These are phyloP conservation scores for Sindora glabra DNA, from an alignment of 306 rosid genomes.

Conservation along the genomic window DNA sequence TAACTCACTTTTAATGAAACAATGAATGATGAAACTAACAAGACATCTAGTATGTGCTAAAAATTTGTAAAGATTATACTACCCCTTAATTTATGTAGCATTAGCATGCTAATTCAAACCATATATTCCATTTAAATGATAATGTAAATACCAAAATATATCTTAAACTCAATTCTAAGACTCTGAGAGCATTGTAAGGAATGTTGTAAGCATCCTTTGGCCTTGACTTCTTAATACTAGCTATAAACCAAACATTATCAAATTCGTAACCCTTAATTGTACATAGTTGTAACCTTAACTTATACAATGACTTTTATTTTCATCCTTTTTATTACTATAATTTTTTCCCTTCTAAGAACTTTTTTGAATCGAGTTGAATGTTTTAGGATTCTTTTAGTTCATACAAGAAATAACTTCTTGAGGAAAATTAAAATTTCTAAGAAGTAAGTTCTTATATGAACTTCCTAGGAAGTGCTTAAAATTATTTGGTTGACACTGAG, in stretches of 20 bases:
- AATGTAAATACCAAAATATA: background rate
- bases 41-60: background rate
- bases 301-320: constrained; percentile 46
- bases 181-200: constrained; percentile 27
- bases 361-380: constrained; percentile 41
- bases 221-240: constrained; percentile 47
- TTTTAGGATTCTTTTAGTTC: no score
- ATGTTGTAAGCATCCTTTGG: constrained; percentile 31
- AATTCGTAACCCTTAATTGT: constrained; percentile 44
- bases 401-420: no score
- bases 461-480: no score
- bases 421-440: no score
- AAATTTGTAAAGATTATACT: background rate
- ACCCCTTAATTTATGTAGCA: background rate
- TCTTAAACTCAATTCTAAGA: constrained; percentile 22
- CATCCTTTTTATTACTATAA: constrained; percentile 47
- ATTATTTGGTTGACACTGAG: no score
- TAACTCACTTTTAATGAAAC: background rate
- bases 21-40: background rate
- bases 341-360: constrained; percentile 39
- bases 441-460: no score
- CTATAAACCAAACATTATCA: constrained; percentile 52
- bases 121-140: background rate
- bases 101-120: background rate
- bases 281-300: constrained; percentile 48